phyloP scores from a whole-genome alignment of 2,329 filamentous ascomycete genomes.

The Fusarium xylarioides region DNA sequence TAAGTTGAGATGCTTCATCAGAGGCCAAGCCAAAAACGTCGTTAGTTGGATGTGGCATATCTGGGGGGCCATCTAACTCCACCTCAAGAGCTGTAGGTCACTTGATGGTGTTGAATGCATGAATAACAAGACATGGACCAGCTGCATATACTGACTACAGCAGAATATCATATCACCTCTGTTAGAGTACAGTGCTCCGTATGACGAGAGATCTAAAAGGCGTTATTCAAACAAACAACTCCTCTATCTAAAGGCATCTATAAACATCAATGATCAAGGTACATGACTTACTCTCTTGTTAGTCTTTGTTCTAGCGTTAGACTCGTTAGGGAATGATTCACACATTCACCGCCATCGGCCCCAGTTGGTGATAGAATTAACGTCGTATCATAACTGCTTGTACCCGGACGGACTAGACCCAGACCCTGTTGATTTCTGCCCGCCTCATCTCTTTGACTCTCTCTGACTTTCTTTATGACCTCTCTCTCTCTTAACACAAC shows the following conservation, averaged over 20 bases:
- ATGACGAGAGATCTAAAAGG: neutral
- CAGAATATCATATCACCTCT: neutral
- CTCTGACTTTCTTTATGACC: neutral
- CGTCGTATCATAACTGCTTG: slow-evolving; percentile 39
- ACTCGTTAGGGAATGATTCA: slow-evolving; percentile 34
- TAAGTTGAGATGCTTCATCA: slow-evolving; percentile 21
- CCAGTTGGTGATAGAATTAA: slow-evolving; percentile 27
- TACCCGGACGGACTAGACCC: slow-evolving; percentile 19
- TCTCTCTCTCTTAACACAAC: neutral
- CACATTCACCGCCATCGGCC: slow-evolving; percentile 43
- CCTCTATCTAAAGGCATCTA: neutral
- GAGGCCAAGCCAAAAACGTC: slow-evolving; percentile 30
- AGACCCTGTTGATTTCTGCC: slow-evolving; percentile 31
- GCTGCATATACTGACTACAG: neutral
- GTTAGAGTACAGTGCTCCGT: neutral
- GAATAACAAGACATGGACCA: neutral
- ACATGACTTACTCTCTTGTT: neutral
- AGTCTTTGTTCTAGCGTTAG: slow-evolving; percentile 12
- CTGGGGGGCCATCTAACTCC: slow-evolving; percentile 24
- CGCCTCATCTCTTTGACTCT: slow-evolving; percentile 4
- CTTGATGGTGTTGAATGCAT: neutral
- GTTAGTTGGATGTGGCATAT: slow-evolving; percentile 15
- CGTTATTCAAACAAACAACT: neutral
- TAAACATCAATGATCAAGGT: neutral
- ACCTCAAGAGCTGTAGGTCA: neutral